phyloP scores from a whole-genome alignment of 202 grass and related monocot species.

The Carex sylvatica region DNA sequence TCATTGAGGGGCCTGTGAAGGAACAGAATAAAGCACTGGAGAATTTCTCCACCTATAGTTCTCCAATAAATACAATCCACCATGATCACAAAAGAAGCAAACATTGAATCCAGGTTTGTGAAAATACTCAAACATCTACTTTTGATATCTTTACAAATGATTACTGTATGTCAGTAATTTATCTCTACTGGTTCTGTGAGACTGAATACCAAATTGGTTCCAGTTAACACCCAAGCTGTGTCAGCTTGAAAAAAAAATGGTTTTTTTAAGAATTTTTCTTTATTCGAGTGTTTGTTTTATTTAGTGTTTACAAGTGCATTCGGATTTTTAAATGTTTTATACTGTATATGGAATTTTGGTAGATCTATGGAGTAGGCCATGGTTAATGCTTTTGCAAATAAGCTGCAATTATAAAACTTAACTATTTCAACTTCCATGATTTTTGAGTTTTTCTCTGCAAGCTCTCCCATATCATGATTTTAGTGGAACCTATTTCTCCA shows the following conservation, averaged over 20 bases:
- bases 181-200: not conserved
- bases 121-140: not conserved
- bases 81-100: not conserved
- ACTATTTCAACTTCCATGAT: not conserved
- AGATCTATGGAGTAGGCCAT: not conserved
- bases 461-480: not conserved
- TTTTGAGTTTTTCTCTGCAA: not conserved
- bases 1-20: not conserved
- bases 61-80: not conserved
- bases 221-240: slow-evolving; percentile 1
- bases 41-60: not conserved
- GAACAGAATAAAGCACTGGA: not conserved
- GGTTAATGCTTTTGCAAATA: not conserved
- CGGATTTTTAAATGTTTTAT: not conserved
- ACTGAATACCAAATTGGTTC: not conserved
- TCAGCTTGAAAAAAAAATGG: not conserved
- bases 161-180: not conserved
- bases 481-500: not conserved
- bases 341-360: not conserved
- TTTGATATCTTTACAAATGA: not conserved
- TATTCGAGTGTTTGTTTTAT: not conserved
- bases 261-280: not conserved
- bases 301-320: not conserved
- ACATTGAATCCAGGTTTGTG: slow-evolving; percentile 12
- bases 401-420: not conserved